A percentile compares a stretch with the other conserved stretches of the same genome.
Conservation (phyloP, 2,329 filamentous ascomycete species). For the Xylariaceae sp. region DNA sequence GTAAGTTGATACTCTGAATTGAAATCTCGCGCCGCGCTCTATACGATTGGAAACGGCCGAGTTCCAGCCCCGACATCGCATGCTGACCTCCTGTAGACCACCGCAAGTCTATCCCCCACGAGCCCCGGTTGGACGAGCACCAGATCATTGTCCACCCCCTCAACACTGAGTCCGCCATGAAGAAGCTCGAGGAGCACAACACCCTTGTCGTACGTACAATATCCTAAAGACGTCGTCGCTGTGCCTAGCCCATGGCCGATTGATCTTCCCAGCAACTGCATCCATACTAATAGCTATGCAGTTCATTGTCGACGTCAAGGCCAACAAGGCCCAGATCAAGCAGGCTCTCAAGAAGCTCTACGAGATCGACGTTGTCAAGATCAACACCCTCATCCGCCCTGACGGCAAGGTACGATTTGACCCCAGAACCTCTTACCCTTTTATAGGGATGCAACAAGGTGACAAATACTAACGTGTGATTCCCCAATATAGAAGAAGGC, state of each 20-base stretch:
- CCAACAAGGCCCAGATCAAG: conserved; percentile 99
- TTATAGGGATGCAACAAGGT: conserved; percentile 45
- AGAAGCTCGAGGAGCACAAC: conserved; percentile 99
- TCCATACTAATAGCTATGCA: conserved; percentile 16
- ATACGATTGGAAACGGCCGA: neutral
- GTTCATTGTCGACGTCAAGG: conserved; percentile 94
- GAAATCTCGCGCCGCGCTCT: neutral
- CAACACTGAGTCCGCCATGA: conserved; percentile 99
- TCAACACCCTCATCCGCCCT: conserved; percentile 91
- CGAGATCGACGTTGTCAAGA: conserved; percentile 96
- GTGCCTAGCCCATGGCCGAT: neutral
- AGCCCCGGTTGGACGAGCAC: conserved; percentile 90
- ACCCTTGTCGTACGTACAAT: conserved; percentile 53
- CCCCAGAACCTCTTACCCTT: neutral
- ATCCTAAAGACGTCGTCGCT: neutral
- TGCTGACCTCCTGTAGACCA: conserved; percentile 56
- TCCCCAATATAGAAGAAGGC: conserved; percentile 70
- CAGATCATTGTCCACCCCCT: conserved; percentile 97
- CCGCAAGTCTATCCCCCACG: conserved; percentile 87
- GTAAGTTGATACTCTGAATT: conserved; percentile 2
- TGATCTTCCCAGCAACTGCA: neutral
- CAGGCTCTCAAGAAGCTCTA: conserved; percentile 97
- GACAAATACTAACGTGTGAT: neutral
- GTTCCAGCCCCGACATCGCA: neutral
- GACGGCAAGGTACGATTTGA: conserved; percentile 17